Conservation (phyloP, 345 rosid genomes). For the Populus alba region DNA sequence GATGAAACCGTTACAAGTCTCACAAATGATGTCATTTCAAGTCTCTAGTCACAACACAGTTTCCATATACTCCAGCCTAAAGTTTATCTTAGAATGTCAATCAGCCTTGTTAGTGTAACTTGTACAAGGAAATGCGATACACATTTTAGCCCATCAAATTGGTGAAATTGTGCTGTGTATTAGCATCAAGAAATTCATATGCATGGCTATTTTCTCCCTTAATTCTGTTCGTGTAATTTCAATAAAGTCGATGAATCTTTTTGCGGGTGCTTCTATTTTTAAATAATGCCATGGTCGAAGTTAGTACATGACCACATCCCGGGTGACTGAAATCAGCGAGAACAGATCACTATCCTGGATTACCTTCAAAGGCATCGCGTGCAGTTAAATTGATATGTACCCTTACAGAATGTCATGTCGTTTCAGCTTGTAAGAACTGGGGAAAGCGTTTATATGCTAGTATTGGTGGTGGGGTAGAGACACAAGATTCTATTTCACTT, state of each 20-base stretch:
- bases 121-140: not conserved
- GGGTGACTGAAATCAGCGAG: not conserved
- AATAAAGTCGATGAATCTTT: not conserved
- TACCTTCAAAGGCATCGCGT: not conserved
- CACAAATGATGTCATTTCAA: slow-evolving; percentile 36
- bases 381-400: not conserved
- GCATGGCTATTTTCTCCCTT: not conserved
- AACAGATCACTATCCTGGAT: not conserved
- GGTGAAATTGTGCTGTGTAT: slow-evolving; percentile 1
- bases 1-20: slow-evolving; percentile 42
- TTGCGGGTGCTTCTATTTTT: not conserved
- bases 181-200: not conserved
- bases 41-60: slow-evolving; percentile 33
- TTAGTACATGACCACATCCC: not conserved
- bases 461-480: not conserved
- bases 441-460: not conserved
- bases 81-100: not conserved
- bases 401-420: not conserved
- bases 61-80: not conserved
- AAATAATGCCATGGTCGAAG: not conserved
- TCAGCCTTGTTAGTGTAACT: not conserved
- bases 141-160: not conserved
- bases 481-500: not conserved
- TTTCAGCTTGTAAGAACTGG: not conserved
- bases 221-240: not conserved